Percentiles rank a stretch among this genome's conserved stretches.
Evolutionary conservation across 2,329 filamentous ascomycete genomes (phyloP).

Genomic region (Neonectria ditissima): DNA sequence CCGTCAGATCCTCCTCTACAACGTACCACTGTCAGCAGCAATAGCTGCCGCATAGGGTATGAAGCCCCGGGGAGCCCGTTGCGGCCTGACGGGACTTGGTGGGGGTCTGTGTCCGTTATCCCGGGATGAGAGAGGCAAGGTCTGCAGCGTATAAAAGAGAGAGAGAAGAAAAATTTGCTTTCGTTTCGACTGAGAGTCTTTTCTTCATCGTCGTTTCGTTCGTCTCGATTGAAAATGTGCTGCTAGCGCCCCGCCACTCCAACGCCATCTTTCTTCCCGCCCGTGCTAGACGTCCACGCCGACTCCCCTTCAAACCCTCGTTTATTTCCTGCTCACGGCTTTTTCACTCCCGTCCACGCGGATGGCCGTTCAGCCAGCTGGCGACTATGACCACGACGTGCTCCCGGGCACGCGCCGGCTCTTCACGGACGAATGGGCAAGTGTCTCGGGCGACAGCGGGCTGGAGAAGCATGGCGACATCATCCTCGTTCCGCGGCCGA

Average conservation of each 20-base stretch:
- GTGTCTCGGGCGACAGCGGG: conserved; percentile 39
- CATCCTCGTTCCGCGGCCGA: conserved; percentile 65
- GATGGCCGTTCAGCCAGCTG: conserved; percentile 38
- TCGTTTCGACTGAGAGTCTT: too few species aligned
- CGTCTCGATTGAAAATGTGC: background rate
- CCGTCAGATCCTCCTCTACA: conserved; percentile 8
- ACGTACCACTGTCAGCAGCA: conserved; percentile 21
- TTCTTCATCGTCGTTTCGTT: background rate
- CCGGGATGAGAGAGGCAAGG: background rate
- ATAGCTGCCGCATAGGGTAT: conserved; percentile 20
- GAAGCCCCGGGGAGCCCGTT: conserved; percentile 2
- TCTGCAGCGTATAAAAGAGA: conserved; percentile 8
- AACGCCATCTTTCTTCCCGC: background rate
- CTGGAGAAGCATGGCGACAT: conserved; percentile 56
- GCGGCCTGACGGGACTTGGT: conserved; percentile 8
- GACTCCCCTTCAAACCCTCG: background rate
- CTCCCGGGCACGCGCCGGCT: conserved; percentile 48
- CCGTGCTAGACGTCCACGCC: background rate
- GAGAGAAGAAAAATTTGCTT: background rate
- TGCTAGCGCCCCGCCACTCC: background rate
- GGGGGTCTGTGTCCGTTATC: conserved; percentile 9
- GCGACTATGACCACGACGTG: conserved; percentile 39
- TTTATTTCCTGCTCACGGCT: conserved; percentile 8
- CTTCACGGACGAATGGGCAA: conserved; percentile 44
- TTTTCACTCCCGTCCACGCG: conserved; percentile 7